These are phyloP conservation scores for Termitomyces sp. DNA, from an alignment of 768 basidiomycete genomes.

Conservation along the genomic window DNA sequence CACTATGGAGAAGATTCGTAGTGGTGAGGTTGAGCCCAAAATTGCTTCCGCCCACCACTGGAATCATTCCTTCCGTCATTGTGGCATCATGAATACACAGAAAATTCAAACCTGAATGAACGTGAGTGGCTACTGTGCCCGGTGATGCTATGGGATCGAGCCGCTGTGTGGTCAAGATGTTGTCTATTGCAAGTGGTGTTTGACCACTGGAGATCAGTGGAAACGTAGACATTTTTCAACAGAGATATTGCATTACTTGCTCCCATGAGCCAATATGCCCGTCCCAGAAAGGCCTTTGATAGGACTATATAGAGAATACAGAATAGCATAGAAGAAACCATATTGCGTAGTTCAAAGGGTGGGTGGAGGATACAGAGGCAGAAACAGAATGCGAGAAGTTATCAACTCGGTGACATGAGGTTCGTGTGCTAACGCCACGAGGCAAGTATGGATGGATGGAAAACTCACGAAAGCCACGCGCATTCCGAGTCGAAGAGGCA, in stretches of 20 bases:
- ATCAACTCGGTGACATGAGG: background rate
- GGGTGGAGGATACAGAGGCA: background rate
- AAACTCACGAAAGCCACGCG: background rate
- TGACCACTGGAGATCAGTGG: background rate
- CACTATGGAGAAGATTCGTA: conserved; percentile 27
- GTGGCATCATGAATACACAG: background rate
- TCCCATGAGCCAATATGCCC: conserved; percentile 30
- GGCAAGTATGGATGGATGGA: background rate
- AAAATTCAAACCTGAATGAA: conserved; percentile 28
- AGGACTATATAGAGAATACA: background rate
- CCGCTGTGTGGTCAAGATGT: conserved; percentile 36
- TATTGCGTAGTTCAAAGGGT: background rate
- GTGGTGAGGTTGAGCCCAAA: conserved; percentile 33
- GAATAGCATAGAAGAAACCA: background rate
- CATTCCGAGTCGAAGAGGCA: background rate
- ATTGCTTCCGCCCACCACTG: conserved; percentile 39
- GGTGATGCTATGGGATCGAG: conserved; percentile 38
- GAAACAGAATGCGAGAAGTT: background rate
- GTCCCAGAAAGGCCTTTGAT: background rate
- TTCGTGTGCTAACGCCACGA: background rate
- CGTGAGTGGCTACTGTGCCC: conserved; percentile 31
- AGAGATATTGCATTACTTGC: conserved; percentile 22
- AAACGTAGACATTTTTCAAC: background rate
- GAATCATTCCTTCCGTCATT: background rate
- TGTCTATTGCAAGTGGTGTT: conserved; percentile 22